Evolutionary conservation across 768 basidiomycete species (phyloP), one percentile per base, ranked within the genome.

Genomic region (Boletales sp.): DNA sequence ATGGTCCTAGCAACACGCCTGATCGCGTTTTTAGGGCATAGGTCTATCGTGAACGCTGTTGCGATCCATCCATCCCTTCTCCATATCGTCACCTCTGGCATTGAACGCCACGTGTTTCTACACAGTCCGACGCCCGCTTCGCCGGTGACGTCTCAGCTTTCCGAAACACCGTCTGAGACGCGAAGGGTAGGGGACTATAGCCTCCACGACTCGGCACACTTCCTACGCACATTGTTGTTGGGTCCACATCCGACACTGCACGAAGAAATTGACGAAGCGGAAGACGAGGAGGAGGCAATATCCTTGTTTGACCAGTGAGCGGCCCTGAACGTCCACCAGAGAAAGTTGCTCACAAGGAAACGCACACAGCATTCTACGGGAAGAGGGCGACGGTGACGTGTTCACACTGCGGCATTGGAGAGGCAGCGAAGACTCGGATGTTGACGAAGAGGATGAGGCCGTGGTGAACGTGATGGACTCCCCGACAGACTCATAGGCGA

Each of bases 11-110:
- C 36, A 35, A 37, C 36, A 32, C 27, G 19, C 18, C 32, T 43
- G 37, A 11, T 48, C 47, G 50, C 40, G 14, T 39, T 43, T 10
- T 42, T 47, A 83, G 86, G 87, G 5, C 88, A 91, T 62, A 70
- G 77, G 36, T 89, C 88, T 2, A 88, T 93, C 45, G 82, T 91
- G 40, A 93, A 92, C 61, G 79, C 82, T 0, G 73, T 79, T 3
- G 66, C 86, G 21, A 80, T 90, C 50, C 90, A 92, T 61, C 90
- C 90, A 2, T 72, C 78, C 18, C 72, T 84, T 37, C 77, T 86
- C 4, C 76, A 84, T 47, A 70, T 89, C 29, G 75, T 79, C 32
- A 88, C 88, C 5, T 74, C 84, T 5, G 90, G 90, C 3, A 78
- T 92, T 18, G 90, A 93, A 64, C 80, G 79, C 21, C 74, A 80